A percentile compares a stretch with the other conserved stretches of the same genome.
These are phyloP conservation scores for Nicotiana undulata DNA, from an alignment of 257 asterid genomes.

Conservation along the genomic window DNA sequence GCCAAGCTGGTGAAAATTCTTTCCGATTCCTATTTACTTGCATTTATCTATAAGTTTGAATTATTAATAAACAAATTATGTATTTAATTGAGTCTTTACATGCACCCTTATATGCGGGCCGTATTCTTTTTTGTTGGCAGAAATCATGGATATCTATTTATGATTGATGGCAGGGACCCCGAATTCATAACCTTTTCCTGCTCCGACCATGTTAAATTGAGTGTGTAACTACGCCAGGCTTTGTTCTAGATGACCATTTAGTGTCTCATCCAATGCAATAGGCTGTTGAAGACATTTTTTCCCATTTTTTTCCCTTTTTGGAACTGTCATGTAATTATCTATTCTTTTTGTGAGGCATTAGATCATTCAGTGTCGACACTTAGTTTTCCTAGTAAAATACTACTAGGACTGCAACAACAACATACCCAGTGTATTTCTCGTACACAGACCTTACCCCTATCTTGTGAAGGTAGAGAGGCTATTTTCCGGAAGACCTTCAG, in stretches of 20 bases:
- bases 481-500: no score
- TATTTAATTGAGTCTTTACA: background rate
- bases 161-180: background rate
- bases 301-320: background rate
- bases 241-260: background rate
- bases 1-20: conserved; percentile 79
- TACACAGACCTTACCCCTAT: no score
- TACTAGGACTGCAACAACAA: background rate
- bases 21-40: background rate
- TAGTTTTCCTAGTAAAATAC: background rate
- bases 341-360: background rate
- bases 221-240: background rate
- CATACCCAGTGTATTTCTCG: no score
- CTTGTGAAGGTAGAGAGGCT: no score
- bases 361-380: background rate
- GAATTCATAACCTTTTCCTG: background rate
- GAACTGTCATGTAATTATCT: background rate
- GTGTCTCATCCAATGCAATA: background rate
- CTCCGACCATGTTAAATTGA: background rate
- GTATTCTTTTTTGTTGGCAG: background rate
- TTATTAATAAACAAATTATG: background rate
- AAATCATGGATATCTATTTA: background rate
- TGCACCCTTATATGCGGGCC: background rate
- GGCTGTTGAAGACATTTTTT: background rate
- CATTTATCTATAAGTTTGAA: background rate